phyloP scores from a whole-genome alignment of 306 rosid species.

The Senna siamea region DNA sequence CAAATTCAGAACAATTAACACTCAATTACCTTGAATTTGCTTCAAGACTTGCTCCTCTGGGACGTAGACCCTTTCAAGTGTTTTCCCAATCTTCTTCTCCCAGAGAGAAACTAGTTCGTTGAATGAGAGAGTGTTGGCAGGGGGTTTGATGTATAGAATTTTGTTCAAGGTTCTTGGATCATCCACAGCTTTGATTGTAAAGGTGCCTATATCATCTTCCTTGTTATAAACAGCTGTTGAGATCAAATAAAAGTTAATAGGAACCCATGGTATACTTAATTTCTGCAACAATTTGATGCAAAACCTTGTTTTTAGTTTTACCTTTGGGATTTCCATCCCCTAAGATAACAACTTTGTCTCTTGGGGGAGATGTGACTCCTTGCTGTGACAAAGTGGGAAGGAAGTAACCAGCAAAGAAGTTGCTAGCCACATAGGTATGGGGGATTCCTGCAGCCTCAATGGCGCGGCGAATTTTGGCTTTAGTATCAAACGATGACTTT shows the following conservation, averaged over 20 bases:
- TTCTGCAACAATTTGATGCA: neutral
- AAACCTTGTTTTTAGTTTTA: neutral
- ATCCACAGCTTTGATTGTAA: slow-evolving; percentile 52
- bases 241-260: slow-evolving; percentile 7
- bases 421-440: slow-evolving; percentile 36
- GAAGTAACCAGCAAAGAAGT: slow-evolving; percentile 48
- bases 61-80: slow-evolving; percentile 49
- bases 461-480: slow-evolving; percentile 41
- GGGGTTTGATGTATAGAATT: slow-evolving; percentile 49
- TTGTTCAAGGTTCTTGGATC: slow-evolving; percentile 70
- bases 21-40: slow-evolving; percentile 45
- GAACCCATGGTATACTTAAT: neutral
- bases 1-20: neutral
- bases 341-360: slow-evolving; percentile 48
- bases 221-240: slow-evolving; percentile 44
- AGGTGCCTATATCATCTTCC: slow-evolving; percentile 57
- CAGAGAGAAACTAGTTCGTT: slow-evolving; percentile 56
- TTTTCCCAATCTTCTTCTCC: slow-evolving; percentile 61
- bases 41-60: slow-evolving; percentile 45
- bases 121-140: slow-evolving; percentile 44
- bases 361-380: slow-evolving; percentile 42
- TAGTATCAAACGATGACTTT: slow-evolving; percentile 23
- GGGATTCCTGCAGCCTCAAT: slow-evolving; percentile 57
- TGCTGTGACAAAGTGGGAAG: slow-evolving; percentile 41
- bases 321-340: slow-evolving; percentile 68